Evolutionary conservation across 805 yeast species (phyloP).

Genomic region (Ogataea neopini): DNA sequence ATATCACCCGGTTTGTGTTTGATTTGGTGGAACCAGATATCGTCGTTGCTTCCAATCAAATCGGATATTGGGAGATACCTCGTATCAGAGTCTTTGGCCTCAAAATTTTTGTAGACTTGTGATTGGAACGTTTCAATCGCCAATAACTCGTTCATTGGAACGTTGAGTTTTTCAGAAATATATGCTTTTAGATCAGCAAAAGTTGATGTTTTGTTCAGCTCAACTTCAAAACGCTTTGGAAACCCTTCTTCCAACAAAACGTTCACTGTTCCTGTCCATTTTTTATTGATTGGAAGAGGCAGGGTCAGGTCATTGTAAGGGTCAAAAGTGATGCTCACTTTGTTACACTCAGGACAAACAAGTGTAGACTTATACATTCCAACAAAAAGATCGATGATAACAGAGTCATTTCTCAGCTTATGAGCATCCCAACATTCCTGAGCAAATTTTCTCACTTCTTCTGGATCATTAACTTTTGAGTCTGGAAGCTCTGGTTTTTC

Average conservation of each 20-base stretch:
- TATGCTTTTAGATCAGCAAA: conserved; percentile 63
- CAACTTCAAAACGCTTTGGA: conserved; percentile 64
- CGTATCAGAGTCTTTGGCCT: conserved; percentile 49
- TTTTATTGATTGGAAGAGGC: conserved; percentile 77
- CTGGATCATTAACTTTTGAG: conserved; percentile 54
- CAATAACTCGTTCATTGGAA: conserved; percentile 41
- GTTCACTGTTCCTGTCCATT: conserved; percentile 68
- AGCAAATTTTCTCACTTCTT: conserved; percentile 64
- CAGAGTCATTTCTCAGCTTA: conserved; percentile 77
- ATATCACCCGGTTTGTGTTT: conserved; percentile 47
- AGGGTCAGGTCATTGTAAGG: conserved; percentile 89
- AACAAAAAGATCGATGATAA: conserved; percentile 81
- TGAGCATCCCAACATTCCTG: conserved; percentile 79
- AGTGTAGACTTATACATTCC: conserved; percentile 90
- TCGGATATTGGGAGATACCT: conserved; percentile 69
- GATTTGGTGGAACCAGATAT: conserved; percentile 58
- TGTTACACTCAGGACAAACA: conserved; percentile 80
- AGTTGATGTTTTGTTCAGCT: conserved; percentile 63
- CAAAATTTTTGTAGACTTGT: conserved; percentile 70
- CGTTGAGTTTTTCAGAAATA: conserved; percentile 49
- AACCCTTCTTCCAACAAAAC: conserved; percentile 59
- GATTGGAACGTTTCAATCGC: conserved; percentile 66
- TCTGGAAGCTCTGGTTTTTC: conserved; percentile 83
- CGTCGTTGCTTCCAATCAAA: conserved; percentile 61
- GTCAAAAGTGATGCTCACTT: conserved; percentile 85